Evolutionary conservation across 305 asterid genomes (phyloP).

Genomic region (Fraxinus sp.): DNA sequence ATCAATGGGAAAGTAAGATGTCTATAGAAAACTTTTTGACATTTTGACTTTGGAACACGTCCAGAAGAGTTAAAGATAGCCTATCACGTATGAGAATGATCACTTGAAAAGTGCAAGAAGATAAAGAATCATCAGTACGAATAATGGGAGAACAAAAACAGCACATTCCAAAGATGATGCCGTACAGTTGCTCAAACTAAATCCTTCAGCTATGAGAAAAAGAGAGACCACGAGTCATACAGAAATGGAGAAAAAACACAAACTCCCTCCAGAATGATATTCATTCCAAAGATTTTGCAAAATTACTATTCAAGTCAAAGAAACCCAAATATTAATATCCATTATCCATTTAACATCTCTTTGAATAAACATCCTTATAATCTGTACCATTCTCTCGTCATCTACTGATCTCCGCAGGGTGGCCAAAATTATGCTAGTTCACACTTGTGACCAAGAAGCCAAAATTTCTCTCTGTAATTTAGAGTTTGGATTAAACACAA

Average conservation of each 20-base stretch:
- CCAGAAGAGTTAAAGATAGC: constrained; percentile 4
- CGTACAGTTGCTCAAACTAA: background rate
- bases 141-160: background rate
- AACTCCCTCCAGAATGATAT: background rate
- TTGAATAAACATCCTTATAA: background rate
- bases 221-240: background rate
- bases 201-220: background rate
- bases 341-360: background rate
- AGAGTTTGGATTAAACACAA: constrained; percentile 12
- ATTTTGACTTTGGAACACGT: constrained; percentile 11
- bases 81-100: background rate
- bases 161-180: background rate
- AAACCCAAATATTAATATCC: background rate
- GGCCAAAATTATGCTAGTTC: constrained; percentile 10
- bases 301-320: constrained; percentile 4
- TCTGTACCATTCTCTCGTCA: background rate
- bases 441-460: background rate
- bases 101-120: constrained; percentile 7
- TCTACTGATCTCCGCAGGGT: background rate
- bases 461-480: background rate
- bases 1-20: constrained; percentile 14
- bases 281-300: constrained; percentile 8
- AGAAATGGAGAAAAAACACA: background rate
- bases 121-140: background rate
- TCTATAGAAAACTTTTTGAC: constrained; percentile 1